Conservation (phyloP, 1,139 yeast genomes). For the Protomyces arabidopsidicola region DNA sequence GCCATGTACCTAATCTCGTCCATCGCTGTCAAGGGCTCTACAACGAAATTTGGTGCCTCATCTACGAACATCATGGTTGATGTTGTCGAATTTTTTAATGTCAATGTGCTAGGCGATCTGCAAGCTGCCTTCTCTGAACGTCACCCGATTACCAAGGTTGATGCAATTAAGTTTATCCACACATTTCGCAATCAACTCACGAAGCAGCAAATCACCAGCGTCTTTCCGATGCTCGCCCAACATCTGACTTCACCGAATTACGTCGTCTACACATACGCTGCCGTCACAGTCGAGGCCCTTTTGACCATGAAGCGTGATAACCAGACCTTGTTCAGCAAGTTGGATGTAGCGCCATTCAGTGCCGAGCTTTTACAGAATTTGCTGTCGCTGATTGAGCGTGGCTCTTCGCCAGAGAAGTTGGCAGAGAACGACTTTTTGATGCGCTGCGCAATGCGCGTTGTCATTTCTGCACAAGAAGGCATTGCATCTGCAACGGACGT, state of each 20-base stretch:
- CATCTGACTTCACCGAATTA: conserved; percentile 62
- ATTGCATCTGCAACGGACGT: conserved; percentile 43
- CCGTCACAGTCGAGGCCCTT: conserved; percentile 86
- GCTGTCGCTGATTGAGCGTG: conserved; percentile 59
- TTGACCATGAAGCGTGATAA: conserved; percentile 60
- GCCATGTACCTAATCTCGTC: conserved; percentile 83
- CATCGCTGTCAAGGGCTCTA: conserved; percentile 82
- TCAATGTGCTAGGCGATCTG: conserved; percentile 77
- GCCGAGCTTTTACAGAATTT: conserved; percentile 57
- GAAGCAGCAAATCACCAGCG: conserved; percentile 70
- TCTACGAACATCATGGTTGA: conserved; percentile 79
- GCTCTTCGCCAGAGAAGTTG: conserved; percentile 76
- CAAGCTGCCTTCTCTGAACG: conserved; percentile 45
- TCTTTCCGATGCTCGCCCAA: conserved; percentile 72
- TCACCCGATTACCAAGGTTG: conserved; percentile 77
- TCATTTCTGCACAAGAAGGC: conserved; percentile 68
- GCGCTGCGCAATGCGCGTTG: conserved; percentile 72
- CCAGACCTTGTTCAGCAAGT: conserved; percentile 59
- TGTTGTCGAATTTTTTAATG: conserved; percentile 77
- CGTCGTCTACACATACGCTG: conserved; percentile 88
- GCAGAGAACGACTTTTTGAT: conserved; percentile 93
- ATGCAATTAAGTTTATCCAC: conserved; percentile 85
- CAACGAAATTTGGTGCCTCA: conserved; percentile 76
- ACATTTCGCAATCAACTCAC: conserved; percentile 84
- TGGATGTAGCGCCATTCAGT: conserved; percentile 59